A percentile compares a stretch with the other conserved stretches of the same genome.
phyloP scores from a whole-genome alignment of 2,329 filamentous ascomycete genomes.

The Venturia pyrina region DNA sequence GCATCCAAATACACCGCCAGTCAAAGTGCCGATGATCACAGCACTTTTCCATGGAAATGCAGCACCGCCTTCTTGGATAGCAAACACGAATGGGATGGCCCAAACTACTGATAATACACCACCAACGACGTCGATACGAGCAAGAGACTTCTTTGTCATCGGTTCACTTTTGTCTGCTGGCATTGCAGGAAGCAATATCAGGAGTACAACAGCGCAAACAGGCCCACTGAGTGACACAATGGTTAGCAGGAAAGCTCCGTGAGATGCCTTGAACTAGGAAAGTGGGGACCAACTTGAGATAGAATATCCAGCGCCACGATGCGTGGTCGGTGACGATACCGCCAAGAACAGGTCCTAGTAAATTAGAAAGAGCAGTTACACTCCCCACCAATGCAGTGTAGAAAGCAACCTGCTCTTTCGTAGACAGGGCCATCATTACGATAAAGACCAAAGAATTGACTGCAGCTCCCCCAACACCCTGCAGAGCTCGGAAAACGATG shows the following conservation, averaged over 20 bases:
- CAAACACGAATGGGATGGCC: not conserved
- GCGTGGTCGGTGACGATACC: not conserved
- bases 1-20: not conserved
- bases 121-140: not conserved
- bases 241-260: not conserved
- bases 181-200: not conserved
- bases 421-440: not conserved
- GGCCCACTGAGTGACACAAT: not conserved
- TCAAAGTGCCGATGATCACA: not conserved
- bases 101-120: not conserved
- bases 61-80: slow-evolving; percentile 2
- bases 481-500: not conserved
- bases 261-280: not conserved
- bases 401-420: not conserved
- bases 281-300: not conserved
- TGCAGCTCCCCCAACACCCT: not conserved
- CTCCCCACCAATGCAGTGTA: not conserved
- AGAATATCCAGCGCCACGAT: not conserved
- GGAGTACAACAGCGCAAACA: not conserved
- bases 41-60: not conserved
- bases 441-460: not conserved
- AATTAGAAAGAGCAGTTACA: not conserved
- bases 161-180: not conserved
- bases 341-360: not conserved
- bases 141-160: not conserved